Evolutionary conservation across 139 green algal species (phyloP).

Genomic region (Tetradesmus obliquus): DNA sequence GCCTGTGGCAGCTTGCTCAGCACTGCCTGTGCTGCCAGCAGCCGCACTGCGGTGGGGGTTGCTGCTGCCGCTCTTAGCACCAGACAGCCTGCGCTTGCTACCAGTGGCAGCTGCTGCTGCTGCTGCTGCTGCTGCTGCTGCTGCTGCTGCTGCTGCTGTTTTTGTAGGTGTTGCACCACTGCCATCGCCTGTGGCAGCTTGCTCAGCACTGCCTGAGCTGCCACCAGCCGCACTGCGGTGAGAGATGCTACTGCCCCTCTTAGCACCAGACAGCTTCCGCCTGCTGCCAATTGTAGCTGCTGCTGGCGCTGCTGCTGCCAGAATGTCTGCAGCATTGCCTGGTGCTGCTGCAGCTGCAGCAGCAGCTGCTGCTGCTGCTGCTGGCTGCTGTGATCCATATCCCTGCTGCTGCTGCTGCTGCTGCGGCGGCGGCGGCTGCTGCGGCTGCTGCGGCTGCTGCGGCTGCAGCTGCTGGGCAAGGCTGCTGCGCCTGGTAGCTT

Average conservation of each 20-base stretch:
- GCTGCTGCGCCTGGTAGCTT: not conserved
- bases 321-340: too few relatives aligned
- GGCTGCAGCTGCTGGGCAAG: not conserved
- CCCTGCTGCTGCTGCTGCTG: too few relatives aligned
- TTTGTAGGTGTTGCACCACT: not conserved
- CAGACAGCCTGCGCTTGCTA: too few relatives aligned
- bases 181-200: not conserved
- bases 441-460: not conserved
- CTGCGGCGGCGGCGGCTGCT: too few relatives aligned
- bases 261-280: not conserved
- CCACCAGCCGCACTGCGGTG: not conserved
- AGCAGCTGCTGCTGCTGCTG: too few relatives aligned
- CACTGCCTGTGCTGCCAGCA: not conserved
- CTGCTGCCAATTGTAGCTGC: not conserved
- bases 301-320: not conserved
- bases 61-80: too few relatives aligned
- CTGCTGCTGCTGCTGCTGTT: not conserved
- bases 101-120: not conserved
- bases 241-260: not conserved
- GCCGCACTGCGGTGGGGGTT: not conserved
- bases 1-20: not conserved
- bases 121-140: not conserved
- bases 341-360: not conserved
- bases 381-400: too few relatives aligned
- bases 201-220: not conserved